phyloP scores from a whole-genome alignment of 192 early-diverging fungal genomes.

The Linderina pennispora region DNA sequence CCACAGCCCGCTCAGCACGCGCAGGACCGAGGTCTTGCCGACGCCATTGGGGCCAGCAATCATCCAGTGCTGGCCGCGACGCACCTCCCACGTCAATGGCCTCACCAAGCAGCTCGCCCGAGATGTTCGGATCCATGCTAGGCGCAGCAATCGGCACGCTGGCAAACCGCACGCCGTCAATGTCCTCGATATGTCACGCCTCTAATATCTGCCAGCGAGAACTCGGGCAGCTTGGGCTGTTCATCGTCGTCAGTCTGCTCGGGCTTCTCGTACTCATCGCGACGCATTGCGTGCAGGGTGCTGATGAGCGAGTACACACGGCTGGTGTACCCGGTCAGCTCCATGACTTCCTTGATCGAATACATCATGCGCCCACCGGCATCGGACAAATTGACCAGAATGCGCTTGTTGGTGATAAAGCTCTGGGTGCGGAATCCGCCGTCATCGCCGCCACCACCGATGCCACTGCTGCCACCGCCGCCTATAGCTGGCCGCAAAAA shows the following conservation, averaged over 20 bases:
- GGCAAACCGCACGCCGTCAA: constrained; percentile 72
- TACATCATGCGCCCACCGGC: constrained; percentile 97
- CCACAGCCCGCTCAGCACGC: constrained; percentile 96
- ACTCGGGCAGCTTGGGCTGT: constrained; percentile 2
- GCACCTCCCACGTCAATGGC: constrained; percentile 78
- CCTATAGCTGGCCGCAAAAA: constrained; percentile 63
- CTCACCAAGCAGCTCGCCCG: constrained; percentile 88
- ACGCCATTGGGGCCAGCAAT: constrained; percentile 94
- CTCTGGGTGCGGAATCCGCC: constrained; percentile 61
- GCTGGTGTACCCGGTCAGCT: constrained; percentile 83
- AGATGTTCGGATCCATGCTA: constrained; percentile 27
- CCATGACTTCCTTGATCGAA: constrained; percentile 88
- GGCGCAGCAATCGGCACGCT: constrained; percentile 92
- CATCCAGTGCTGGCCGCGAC: constrained; percentile 88
- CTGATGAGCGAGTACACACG: constrained; percentile 82
- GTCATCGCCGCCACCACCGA: constrained; percentile 8
- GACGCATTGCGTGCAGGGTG: constrained; percentile 73
- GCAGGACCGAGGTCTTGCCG: constrained; percentile 88
- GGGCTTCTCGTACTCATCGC: constrained; percentile 47
- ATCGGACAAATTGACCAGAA: constrained; percentile 84
- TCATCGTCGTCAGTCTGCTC: background rate
- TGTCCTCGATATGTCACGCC: constrained; percentile 38
- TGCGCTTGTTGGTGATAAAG: constrained; percentile 89
- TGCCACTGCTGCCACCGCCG: constrained; percentile 21
- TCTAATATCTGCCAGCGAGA: constrained; percentile 12